Base-by-base conservation (phyloP, 1,284 basidiomycete species). In the Fomitopsis palustris region DNA sequence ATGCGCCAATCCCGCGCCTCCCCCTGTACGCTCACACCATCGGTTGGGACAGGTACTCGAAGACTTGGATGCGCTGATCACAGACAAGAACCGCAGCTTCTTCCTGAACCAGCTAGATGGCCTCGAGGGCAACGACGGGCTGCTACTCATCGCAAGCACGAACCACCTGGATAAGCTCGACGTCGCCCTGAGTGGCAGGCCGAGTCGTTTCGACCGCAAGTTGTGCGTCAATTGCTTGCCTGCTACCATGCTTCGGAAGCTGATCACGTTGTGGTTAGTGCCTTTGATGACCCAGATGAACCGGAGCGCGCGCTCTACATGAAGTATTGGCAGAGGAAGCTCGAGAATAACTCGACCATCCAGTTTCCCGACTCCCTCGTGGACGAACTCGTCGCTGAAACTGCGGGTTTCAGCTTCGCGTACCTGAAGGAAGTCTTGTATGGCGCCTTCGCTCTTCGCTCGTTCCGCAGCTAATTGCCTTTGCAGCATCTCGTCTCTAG, bases 381-480 rank as follows among this genome's bases (percentile, higher is more conserved):
- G 3, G 72, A 80, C 29, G 81, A 86, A 60, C 74, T 90, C 19
- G 88, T 86, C 1, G 73, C 79, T 17, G 62, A 74, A 58, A 93
- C 90, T 0, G 74, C 79, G 21, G 76, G 78, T 23, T 93, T 93
- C 75, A 90, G 86, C 62, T 93, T 92, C 68, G 90, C 91, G 0
- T 92, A 92, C 70, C 78, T 93, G 65, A 93, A 93, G 68, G 91
- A 93, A 73, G 88, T 83, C 4, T 93, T 93, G 90, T 92, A 69
- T 64, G 88, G 82, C 23, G 8, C n/a, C 2, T 25, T 1, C 29
- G n/a, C 9, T 38, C 25, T 5, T 19, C 41, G 5, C 27, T 33
- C 0, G 16, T 54, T 16, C 29, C 16, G 37, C 45, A 57, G 17
- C 17, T 43, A 10, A 55, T 17, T 7, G 16, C 12, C 45, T 37